Evolutionary conservation across 306 rosid species (phyloP).

Genomic region (Crataegus laevigata): DNA sequence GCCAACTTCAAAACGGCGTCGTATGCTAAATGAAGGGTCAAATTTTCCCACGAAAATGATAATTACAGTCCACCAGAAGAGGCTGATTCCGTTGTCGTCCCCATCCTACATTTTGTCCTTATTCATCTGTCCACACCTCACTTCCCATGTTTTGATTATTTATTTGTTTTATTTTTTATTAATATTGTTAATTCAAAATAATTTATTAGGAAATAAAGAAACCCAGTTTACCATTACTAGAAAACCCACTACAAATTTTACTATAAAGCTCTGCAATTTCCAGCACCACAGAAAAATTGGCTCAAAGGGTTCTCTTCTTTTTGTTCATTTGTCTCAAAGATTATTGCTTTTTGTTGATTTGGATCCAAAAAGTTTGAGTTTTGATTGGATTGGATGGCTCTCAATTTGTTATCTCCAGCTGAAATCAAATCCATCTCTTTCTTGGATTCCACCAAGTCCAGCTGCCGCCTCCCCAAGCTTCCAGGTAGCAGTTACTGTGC

Average conservation of each 20-base stretch:
- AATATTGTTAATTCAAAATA: neutral
- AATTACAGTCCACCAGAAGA: neutral
- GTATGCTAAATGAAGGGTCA: neutral
- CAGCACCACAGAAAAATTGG: slow-evolving; percentile 3
- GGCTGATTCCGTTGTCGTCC: neutral
- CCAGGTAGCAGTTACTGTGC: slow-evolving; percentile 40
- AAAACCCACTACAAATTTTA: neutral
- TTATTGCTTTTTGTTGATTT: slow-evolving; percentile 1
- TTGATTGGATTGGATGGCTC: slow-evolving; percentile 64
- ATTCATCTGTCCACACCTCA: neutral
- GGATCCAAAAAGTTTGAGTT: neutral
- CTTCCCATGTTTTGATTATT: neutral
- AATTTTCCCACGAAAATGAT: neutral
- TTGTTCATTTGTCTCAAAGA: neutral
- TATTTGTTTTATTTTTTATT: neutral
- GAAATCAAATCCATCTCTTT: slow-evolving; percentile 71
- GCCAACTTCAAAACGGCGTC: neutral
- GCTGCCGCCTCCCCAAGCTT: slow-evolving; percentile 40
- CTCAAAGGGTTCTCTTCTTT: neutral
- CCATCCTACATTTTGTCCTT: neutral
- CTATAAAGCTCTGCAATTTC: neutral
- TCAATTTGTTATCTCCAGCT: slow-evolving; percentile 61
- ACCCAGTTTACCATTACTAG: neutral
- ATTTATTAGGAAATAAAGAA: neutral
- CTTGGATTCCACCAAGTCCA: slow-evolving; percentile 54